These are phyloP conservation scores for Cadophora sp. DNA, from an alignment of 2,329 filamentous ascomycete species.

Conservation along the genomic window DNA sequence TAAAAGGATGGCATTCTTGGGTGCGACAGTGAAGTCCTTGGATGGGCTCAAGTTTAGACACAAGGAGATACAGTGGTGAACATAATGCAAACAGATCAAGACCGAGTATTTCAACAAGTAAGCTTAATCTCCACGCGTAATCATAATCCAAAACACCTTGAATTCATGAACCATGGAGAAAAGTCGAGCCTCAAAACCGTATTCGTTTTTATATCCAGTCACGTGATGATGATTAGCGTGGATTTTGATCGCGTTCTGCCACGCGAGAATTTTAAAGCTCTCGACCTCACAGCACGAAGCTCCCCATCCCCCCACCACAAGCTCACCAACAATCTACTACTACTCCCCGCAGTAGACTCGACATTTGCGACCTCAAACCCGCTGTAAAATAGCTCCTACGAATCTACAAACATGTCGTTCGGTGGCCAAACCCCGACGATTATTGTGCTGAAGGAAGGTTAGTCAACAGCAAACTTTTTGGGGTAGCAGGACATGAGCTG, in stretches of 20 bases:
- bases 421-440: constrained; percentile 97
- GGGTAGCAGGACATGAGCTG: constrained; percentile 8
- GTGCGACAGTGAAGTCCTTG: constrained; percentile 14
- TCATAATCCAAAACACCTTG: background rate
- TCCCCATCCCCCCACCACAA: constrained; percentile 18
- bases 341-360: background rate
- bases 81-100: too few species aligned
- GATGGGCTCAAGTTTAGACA: constrained; percentile 7
- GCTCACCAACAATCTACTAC: background rate
- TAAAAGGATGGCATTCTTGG: constrained; percentile 12
- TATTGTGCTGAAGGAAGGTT: constrained; percentile 97
- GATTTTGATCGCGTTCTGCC: constrained; percentile 19
- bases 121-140: background rate
- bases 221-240: constrained; percentile 18
- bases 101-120: too few species aligned
- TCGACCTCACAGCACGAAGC: constrained; percentile 20
- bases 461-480: constrained; percentile 47
- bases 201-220: background rate
- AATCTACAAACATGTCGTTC: constrained; percentile 75
- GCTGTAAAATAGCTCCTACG: constrained; percentile 12
- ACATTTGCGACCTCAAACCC: constrained; percentile 4
- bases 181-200: background rate
- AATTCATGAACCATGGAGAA: background rate
- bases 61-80: constrained; percentile 8
- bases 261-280: constrained; percentile 31